phyloP scores from a whole-genome alignment of 2,329 filamentous ascomycete genomes.

The Boeremia lycopersici region DNA sequence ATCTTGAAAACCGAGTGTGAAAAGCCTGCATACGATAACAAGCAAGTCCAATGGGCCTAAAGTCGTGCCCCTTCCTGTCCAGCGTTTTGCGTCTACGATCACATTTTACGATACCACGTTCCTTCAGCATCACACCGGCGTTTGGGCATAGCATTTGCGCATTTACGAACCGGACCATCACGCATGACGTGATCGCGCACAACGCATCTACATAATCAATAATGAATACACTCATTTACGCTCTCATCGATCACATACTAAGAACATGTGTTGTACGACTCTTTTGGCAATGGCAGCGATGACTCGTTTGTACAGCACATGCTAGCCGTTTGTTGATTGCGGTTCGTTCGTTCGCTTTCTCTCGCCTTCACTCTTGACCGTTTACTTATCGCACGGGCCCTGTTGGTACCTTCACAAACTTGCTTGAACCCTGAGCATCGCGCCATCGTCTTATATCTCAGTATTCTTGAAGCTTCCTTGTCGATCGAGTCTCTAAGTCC shows the following conservation, averaged over 20 bases:
- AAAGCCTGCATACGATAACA: slow-evolving; percentile 17
- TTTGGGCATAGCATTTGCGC: slow-evolving; percentile 12
- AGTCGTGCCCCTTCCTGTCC: neutral
- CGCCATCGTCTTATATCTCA: neutral
- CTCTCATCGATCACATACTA: neutral
- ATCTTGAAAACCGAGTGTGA: slow-evolving; percentile 19
- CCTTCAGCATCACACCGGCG: slow-evolving; percentile 17
- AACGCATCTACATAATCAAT: slow-evolving; percentile 15
- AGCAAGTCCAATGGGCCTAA: slow-evolving; percentile 16
- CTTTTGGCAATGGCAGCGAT: neutral
- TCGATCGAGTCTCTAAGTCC: no score
- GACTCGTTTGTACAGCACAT: neutral
- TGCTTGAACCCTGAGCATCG: neutral
- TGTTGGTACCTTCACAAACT: neutral
- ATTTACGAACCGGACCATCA: slow-evolving; percentile 13
- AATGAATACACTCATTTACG: slow-evolving; percentile 18
- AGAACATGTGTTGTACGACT: neutral
- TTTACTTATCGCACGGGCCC: neutral
- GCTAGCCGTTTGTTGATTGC: neutral
- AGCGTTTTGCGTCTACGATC: slow-evolving; percentile 8
- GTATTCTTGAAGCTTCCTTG: no score
- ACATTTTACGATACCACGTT: slow-evolving; percentile 14
- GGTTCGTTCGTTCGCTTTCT: neutral
- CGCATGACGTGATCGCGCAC: slow-evolving; percentile 11
- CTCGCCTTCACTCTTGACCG: neutral